These are phyloP conservation scores for Mortierella alpina DNA, from an alignment of 192 early-diverging fungal genomes.

Conservation along the genomic window DNA sequence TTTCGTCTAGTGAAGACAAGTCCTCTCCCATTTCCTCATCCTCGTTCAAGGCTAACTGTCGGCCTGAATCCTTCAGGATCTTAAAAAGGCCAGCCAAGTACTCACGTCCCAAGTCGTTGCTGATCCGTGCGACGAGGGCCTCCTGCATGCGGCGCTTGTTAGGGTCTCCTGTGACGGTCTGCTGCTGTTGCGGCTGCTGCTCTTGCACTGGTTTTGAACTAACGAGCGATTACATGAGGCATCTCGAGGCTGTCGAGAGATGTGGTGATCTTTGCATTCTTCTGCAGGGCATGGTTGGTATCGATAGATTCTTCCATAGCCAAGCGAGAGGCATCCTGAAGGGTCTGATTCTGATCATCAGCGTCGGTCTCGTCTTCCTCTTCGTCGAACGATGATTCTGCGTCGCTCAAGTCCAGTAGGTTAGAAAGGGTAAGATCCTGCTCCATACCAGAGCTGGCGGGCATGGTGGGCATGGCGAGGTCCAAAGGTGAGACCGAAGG, in stretches of 20 bases:
- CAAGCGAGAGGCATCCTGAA: neutral
- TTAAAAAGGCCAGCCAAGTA: conserved; percentile 46
- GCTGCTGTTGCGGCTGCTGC: neutral
- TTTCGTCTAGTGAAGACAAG: conserved; percentile 35
- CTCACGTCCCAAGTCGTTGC: conserved; percentile 44
- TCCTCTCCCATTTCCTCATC: conserved; percentile 50
- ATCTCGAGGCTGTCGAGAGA: neutral
- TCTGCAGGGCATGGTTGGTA: too few species aligned
- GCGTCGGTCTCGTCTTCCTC: conserved; percentile 20
- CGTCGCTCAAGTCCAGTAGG: conserved; percentile 28
- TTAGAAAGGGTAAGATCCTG: conserved; percentile 37
- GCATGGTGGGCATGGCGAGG: conserved; percentile 5
- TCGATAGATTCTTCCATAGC: neutral
- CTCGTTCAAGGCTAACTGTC: conserved; percentile 14
- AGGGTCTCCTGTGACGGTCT: conserved; percentile 13
- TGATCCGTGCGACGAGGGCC: conserved; percentile 37
- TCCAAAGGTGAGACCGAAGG: conserved; percentile 34
- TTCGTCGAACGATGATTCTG: conserved; percentile 21
- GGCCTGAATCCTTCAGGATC: conserved; percentile 29
- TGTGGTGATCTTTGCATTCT: neutral
- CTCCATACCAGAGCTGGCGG: conserved; percentile 12
- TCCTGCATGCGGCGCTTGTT: conserved; percentile 50
- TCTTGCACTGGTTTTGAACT: neutral
- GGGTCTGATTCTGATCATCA: conserved; percentile 1
- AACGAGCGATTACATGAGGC: neutral